A percentile compares a stretch with the other conserved stretches of the same genome.
Evolutionary conservation across 805 yeast species (phyloP).

Genomic region (Clavispora fructus): DNA sequence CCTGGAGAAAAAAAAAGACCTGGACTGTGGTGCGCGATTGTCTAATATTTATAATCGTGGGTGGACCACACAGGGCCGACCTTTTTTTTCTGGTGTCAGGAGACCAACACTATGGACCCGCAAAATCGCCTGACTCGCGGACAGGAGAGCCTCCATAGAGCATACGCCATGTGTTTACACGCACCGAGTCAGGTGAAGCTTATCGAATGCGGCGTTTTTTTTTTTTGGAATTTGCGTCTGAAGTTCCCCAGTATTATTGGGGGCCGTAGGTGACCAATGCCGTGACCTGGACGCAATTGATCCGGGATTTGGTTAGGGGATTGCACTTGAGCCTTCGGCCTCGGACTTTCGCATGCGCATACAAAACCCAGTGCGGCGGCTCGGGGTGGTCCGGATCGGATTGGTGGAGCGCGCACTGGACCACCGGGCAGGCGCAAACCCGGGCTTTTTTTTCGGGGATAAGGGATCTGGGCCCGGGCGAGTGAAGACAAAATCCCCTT

Average conservation of each 20-base stretch:
- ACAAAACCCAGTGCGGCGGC: conserved; percentile 1
- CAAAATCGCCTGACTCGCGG: not conserved
- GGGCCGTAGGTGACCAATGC: not conserved
- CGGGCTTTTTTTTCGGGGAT: not conserved
- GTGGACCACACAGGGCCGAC: conserved; percentile 21
- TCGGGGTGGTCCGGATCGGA: not conserved
- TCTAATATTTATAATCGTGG: conserved; percentile 3
- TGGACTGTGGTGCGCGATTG: not conserved
- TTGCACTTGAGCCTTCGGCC: conserved; percentile 5
- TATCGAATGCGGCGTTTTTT: not conserved
- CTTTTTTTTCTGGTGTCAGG: conserved; percentile 6
- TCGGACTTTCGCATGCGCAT: conserved; percentile 16
- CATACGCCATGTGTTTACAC: not conserved
- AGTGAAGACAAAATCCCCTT: too few species aligned
- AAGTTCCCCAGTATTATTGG: not conserved
- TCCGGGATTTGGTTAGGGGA: not conserved
- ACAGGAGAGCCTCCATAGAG: not conserved
- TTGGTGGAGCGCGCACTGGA: not conserved
- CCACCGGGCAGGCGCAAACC: not conserved
- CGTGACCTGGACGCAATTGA: not conserved
- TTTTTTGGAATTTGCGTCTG: not conserved
- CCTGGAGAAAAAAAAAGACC: conserved; percentile 6
- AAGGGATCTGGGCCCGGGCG: too few species aligned
- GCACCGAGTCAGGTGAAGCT: not conserved
- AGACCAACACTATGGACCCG: not conserved